Conservation (phyloP, 23 red algal genomes). For the Agarophyton chilense region DNA sequence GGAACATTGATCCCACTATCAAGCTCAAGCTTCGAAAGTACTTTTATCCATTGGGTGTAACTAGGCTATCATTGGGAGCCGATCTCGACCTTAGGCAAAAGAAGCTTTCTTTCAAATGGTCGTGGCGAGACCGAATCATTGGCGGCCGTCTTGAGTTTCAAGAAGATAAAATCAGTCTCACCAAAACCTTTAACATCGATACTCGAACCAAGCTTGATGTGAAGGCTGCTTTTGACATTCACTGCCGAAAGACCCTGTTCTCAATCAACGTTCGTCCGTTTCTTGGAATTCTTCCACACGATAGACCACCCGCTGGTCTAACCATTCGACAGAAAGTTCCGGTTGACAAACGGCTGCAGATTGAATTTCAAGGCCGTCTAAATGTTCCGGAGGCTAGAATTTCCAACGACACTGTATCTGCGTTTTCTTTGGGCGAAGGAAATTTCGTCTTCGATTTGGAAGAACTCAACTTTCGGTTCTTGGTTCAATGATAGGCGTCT, state of each 20-base stretch:
- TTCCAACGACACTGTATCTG: conserved; percentile 30
- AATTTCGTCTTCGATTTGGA: conserved; percentile 61
- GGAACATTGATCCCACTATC: conserved; percentile 51
- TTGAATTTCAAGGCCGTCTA: conserved; percentile 28
- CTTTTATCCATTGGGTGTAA: conserved; percentile 70
- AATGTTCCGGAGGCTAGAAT: conserved; percentile 48
- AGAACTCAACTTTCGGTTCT: conserved; percentile 59
- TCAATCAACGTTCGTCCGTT: conserved; percentile 48
- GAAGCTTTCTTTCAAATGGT: conserved; percentile 57
- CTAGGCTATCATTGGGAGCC: conserved; percentile 70
- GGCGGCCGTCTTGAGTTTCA: conserved; percentile 61
- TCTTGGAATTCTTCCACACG: conserved; percentile 20
- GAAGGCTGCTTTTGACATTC: conserved; percentile 45
- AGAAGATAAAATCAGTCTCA: conserved; percentile 49
- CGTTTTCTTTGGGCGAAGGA: conserved; percentile 48
- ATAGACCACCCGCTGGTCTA: conserved; percentile 27
- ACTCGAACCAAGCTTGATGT: conserved; percentile 46
- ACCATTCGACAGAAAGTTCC: conserved; percentile 26
- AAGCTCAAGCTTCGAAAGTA: conserved; percentile 78
- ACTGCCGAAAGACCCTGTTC: conserved; percentile 32
- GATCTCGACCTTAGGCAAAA: conserved; percentile 67
- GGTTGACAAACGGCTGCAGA: conserved; percentile 38
- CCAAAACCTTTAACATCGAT: conserved; percentile 72
- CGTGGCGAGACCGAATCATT: conserved; percentile 81
- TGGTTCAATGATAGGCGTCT: conserved; percentile 8